phyloP scores from a whole-genome alignment of 2,329 filamentous ascomycete genomes.

The Xylaria sp. region DNA sequence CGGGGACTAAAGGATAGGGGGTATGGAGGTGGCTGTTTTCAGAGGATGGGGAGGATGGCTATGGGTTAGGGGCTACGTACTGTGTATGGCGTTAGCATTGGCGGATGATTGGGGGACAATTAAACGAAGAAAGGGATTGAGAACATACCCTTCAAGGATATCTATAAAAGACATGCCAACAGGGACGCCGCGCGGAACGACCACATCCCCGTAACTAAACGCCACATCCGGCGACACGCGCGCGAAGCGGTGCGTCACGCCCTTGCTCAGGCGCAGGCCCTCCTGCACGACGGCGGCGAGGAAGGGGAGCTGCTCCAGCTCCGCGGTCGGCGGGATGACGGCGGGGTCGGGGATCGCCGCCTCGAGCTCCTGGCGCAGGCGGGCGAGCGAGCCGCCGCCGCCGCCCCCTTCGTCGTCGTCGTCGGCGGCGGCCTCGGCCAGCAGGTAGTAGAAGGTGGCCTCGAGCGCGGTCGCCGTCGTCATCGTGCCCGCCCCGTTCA shows the following conservation, averaged over 20 bases:
- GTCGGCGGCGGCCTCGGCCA: constrained; percentile 10
- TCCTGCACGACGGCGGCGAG: constrained; percentile 40
- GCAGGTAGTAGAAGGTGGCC: constrained; percentile 19
- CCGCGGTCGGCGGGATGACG: constrained; percentile 9
- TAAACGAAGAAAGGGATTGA: background rate
- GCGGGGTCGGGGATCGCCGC: background rate
- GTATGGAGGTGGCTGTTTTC: too few relatives aligned
- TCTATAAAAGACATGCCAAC: constrained; percentile 6
- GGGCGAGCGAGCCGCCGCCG: background rate
- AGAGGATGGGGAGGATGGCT: background rate
- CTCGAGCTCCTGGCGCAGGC: constrained; percentile 6
- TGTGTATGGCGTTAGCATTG: background rate
- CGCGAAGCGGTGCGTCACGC: constrained; percentile 35
- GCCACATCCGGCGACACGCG: constrained; percentile 34
- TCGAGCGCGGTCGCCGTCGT: constrained; percentile 20
- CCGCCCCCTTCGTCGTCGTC: constrained; percentile 7
- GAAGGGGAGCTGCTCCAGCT: constrained; percentile 37
- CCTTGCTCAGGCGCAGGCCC: constrained; percentile 43
- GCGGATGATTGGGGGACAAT: too few relatives aligned
- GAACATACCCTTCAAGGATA: background rate
- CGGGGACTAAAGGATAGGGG: too few relatives aligned
- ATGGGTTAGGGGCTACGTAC: background rate
- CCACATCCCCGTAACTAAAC: constrained; percentile 2
- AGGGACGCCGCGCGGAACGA: constrained; percentile 1
- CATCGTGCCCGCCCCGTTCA: constrained; percentile 14